Percentiles rank a stretch among this genome's conserved stretches.
These are phyloP conservation scores for Chaetomiaceae sp. DNA, from an alignment of 2,329 filamentous ascomycete genomes.

Conservation along the genomic window DNA sequence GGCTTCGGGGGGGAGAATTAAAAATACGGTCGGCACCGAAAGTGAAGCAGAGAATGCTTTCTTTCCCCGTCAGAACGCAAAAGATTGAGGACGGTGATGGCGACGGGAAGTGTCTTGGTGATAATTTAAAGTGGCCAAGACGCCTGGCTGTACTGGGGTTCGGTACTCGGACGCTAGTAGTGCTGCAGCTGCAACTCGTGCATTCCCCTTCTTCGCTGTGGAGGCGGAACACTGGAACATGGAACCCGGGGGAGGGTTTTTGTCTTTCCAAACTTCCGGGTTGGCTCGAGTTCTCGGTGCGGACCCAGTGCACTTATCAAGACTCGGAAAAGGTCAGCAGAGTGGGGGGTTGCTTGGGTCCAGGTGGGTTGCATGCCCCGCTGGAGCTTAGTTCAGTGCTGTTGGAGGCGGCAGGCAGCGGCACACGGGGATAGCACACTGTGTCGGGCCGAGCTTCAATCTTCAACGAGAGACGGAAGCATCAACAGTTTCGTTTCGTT, in stretches of 20 bases:
- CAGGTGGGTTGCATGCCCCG: not conserved
- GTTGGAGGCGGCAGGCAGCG: not conserved
- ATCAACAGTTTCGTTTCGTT: no score
- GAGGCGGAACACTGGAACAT: not conserved
- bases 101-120: no score
- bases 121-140: no score
- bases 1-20: no score
- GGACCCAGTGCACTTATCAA: not conserved
- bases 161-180: no score
- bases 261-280: not conserved
- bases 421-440: not conserved
- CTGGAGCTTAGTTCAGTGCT: no score
- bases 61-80: not conserved
- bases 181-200: slow-evolving; percentile 2
- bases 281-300: no score
- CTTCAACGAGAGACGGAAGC: no score
- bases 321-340: not conserved
- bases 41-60: not conserved
- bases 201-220: not conserved
- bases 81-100: not conserved
- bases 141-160: no score
- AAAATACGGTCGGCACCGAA: not conserved
- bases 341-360: not conserved
- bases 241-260: not conserved
- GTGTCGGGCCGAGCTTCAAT: not conserved